Evolutionary conservation across 257 asterid species (phyloP).

Genomic region (Nicotiana benthamiana): DNA sequence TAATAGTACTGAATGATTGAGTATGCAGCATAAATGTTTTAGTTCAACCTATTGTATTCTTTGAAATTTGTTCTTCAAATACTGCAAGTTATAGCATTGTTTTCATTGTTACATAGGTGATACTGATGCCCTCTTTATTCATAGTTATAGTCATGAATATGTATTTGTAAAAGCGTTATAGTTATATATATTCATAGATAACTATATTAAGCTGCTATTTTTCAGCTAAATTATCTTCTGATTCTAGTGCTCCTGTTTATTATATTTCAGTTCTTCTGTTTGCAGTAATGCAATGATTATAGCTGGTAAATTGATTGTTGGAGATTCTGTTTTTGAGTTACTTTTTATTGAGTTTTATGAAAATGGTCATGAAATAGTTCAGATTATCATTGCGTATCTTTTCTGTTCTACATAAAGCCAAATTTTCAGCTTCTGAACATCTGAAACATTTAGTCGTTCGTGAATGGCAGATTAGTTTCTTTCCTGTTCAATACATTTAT

Average conservation of each 20-base stretch:
- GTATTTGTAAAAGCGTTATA: not conserved
- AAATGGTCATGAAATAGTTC: not conserved
- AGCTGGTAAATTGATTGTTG: not conserved
- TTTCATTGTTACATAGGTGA: conserved; percentile 1
- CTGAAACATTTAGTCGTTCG: no score
- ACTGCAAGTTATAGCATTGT: not conserved
- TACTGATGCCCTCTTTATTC: not conserved
- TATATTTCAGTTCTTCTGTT: not conserved
- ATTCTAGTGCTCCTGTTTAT: not conserved
- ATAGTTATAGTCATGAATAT: not conserved
- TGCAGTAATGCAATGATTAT: not conserved
- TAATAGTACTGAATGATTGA: conserved; percentile 2
- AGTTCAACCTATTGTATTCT: not conserved
- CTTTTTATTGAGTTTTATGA: not conserved
- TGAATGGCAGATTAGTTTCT: no score
- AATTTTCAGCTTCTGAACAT: no score
- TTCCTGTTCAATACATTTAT: no score
- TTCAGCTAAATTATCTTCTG: not conserved
- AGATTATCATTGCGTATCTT: not conserved
- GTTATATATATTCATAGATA: not conserved
- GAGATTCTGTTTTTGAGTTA: not conserved
- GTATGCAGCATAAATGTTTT: conserved; percentile 8
- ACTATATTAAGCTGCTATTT: not conserved
- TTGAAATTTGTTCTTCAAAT: not conserved
- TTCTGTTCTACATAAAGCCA: no score